Percentiles rank a stretch among this genome's conserved stretches.
These are phyloP conservation scores for Hypoxylon sp. DNA, from an alignment of 2,329 filamentous ascomycete species.

Conservation along the genomic window DNA sequence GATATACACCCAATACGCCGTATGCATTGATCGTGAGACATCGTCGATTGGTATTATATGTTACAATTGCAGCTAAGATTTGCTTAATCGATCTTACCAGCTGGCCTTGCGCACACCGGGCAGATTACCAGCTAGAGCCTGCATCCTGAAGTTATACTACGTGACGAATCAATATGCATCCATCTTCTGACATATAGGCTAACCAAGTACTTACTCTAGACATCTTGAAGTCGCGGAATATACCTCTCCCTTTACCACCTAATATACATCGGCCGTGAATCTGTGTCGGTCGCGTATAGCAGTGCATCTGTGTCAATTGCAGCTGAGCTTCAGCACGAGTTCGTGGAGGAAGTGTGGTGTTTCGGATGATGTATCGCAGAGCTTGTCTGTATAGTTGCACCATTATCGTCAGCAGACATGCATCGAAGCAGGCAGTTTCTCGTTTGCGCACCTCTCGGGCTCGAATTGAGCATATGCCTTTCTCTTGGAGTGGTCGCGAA, in stretches of 20 bases:
- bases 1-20: conserved; percentile 16
- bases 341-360: conserved; percentile 83
- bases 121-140: conserved; percentile 84
- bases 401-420: conserved; percentile 9
- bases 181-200: too few species aligned
- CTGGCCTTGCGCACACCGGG: conserved; percentile 96
- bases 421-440: background rate
- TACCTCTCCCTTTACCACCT: conserved; percentile 87
- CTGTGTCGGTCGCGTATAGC: conserved; percentile 92
- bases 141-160: conserved; percentile 91
- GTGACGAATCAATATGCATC: conserved; percentile 40
- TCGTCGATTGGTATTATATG: conserved; percentile 22
- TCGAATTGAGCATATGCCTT: conserved; percentile 89
- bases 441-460: conserved; percentile 75
- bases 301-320: conserved; percentile 93
- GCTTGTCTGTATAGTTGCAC: conserved; percentile 73
- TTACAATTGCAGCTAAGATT: conserved; percentile 32
- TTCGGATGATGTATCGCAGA: conserved; percentile 90
- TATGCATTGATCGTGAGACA: conserved; percentile 4
- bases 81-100: conserved; percentile 69
- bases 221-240: conserved; percentile 94
- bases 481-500: conserved; percentile 96
- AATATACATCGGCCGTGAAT: conserved; percentile 93
- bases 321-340: conserved; percentile 92
- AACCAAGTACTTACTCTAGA: conserved; percentile 72